phyloP scores from a whole-genome alignment of 2,329 filamentous ascomycete species.

The Dactylellina sp. region DNA sequence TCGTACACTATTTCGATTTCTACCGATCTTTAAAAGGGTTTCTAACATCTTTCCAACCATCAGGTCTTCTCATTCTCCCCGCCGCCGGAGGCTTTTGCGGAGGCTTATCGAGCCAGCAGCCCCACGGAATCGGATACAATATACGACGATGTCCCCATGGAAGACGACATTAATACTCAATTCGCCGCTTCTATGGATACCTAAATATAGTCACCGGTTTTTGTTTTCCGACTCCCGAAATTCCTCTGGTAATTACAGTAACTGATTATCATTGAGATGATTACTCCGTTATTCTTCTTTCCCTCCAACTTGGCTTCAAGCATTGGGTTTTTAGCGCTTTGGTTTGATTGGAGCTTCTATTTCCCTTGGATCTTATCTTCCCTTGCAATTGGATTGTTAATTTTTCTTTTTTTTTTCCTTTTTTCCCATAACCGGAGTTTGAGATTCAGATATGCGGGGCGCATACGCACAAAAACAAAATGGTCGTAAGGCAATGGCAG shows the following conservation, averaged over 20 bases:
- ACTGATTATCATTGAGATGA: constrained; percentile 18
- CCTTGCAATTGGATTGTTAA: constrained; percentile 55
- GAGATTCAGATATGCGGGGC: constrained; percentile 58
- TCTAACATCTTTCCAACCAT: constrained; percentile 61
- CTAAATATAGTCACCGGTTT: background rate
- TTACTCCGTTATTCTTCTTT: constrained; percentile 11
- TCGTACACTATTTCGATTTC: constrained; percentile 62
- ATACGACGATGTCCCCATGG: constrained; percentile 60
- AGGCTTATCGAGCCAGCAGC: constrained; percentile 62
- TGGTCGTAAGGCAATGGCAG: constrained; percentile 55
- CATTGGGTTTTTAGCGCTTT: constrained; percentile 54
- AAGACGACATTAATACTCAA: constrained; percentile 59
- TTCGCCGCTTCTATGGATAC: constrained; percentile 41
- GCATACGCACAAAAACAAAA: constrained; percentile 47
- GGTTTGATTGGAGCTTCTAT: constrained; percentile 47
- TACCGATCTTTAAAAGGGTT: constrained; percentile 15
- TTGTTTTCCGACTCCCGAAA: background rate
- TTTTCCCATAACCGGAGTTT: constrained; percentile 56
- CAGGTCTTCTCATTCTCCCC: constrained; percentile 97
- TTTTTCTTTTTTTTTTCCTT: constrained; percentile 55
- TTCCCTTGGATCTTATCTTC: constrained; percentile 56
- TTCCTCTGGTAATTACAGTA: background rate
- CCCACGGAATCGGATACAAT: constrained; percentile 58
- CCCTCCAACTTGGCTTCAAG: constrained; percentile 37
- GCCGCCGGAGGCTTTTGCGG: constrained; percentile 75